phyloP scores from a whole-genome alignment of 176 grass and related monocot genomes.

The Cocos nucifera region DNA sequence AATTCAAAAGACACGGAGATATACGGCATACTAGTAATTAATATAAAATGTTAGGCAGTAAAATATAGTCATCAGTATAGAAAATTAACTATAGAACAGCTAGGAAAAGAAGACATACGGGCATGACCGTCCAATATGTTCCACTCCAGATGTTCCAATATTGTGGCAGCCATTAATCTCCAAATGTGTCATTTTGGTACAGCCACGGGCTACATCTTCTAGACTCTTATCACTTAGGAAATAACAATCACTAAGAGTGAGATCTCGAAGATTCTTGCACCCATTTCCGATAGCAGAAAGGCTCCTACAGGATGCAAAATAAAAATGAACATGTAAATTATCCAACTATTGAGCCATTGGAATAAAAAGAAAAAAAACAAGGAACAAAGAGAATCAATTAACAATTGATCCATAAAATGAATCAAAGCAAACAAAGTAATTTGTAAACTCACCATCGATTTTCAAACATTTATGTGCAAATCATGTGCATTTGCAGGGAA shows the following conservation, averaged over 20 bases:
- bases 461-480: no score
- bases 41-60: no score
- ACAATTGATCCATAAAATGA: no score
- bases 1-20: no score
- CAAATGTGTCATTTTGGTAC: conserved; percentile 57
- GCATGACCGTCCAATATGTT: conserved; percentile 78
- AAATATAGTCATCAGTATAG: no score
- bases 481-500: no score
- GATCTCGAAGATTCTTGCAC: conserved; percentile 79
- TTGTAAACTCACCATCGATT: no score
- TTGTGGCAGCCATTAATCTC: conserved; percentile 86
- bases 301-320: conserved; percentile 41
- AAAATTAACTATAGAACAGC: background rate
- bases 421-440: no score
- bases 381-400: background rate
- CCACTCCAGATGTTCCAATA: conserved; percentile 69
- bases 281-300: conserved; percentile 77
- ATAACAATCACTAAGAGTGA: conserved; percentile 59
- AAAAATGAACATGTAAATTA: background rate
- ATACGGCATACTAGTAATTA: no score
- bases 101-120: conserved; percentile 44
- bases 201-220: conserved; percentile 76
- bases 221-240: conserved; percentile 80
- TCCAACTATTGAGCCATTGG: no score
- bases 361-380: conserved; percentile 1